Evolutionary conservation across 1,139 yeast genomes (phyloP), one percentile per base, ranked within the genome.

Genomic region (Saccharomyces hybrid): DNA sequence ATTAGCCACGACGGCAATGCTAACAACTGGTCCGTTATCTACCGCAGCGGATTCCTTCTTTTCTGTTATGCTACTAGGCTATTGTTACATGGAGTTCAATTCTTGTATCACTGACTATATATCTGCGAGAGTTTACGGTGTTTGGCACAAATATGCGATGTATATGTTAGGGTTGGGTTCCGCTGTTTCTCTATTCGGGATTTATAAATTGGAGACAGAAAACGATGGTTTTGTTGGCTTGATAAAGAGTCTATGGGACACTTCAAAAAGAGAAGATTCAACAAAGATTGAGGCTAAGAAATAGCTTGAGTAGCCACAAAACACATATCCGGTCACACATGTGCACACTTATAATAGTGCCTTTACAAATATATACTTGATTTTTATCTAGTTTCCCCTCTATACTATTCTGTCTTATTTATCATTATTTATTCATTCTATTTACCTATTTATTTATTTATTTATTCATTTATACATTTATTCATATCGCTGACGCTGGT

Each of bases 101-200:
- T 75, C 88, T 50, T 86, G 95, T 76, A 85, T 87, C 62, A 82
- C 81, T 56, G 95, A 87, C 71, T 87, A 87, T 73, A 83, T 87
- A 54, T 90, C 90, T 46, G 70, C 74, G 60, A 77, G 95, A 73
- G 87, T 83, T 20, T 87, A 83, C 66, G 93, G 93, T 47, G 69
- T 76, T 41, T 81, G 79, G 77, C 84, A 85, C 71, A 76, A 76
- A 60, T 75, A 75, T 59, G 90, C 90, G 57, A 73, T 79, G 75
- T 78, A 79, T 64, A 68, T 85, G 61, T 76, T 87, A 68, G 74
- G 82, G 32, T 71, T 83, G n/a, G 95, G 95, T 54, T 76, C 89
- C 5, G 71, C 76, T 31, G 71, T 84, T 48, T 81, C 85, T 9
- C 80, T 79, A 51, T 81, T 83, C 63, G 95, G 95, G 62, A 73